phyloP scores from a whole-genome alignment of 1,139 yeast species.

The Pichia norvegensis region DNA sequence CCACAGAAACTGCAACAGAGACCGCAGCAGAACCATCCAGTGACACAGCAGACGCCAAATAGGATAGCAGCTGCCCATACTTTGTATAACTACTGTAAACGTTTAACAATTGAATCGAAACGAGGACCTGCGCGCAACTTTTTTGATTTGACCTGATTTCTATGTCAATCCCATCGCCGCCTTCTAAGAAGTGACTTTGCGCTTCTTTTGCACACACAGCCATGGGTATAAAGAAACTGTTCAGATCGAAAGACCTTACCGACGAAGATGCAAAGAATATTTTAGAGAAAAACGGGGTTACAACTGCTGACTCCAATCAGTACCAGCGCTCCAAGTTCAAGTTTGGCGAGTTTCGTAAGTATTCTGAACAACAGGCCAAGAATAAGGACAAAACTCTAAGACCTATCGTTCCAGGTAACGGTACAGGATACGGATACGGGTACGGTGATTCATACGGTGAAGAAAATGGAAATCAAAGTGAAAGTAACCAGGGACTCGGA shows the following conservation, averaged over 20 bases:
- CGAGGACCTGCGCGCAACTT: background rate
- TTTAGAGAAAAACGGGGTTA: conserved; percentile 46
- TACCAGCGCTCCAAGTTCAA: conserved; percentile 38
- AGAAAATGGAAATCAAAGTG: background rate
- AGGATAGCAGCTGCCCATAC: too few species aligned
- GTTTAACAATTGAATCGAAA: background rate
- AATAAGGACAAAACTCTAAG: conserved; percentile 13
- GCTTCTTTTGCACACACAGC: too few species aligned
- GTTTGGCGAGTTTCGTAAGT: conserved; percentile 59
- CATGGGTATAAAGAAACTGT: conserved; percentile 40
- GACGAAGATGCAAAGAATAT: conserved; percentile 48
- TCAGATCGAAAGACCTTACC: conserved; percentile 52
- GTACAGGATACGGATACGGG: conserved; percentile 10
- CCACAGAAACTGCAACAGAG: background rate
- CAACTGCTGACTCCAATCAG: conserved; percentile 34
- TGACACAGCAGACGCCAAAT: too few species aligned
- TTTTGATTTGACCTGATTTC: too few species aligned
- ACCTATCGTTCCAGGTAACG: conserved; percentile 23
- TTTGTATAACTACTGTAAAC: too few species aligned
- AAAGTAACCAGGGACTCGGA: conserved; percentile 9
- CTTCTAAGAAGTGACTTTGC: too few species aligned
- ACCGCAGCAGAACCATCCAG: conserved; percentile 1
- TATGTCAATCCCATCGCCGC: too few species aligned
- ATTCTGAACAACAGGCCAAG: conserved; percentile 41
- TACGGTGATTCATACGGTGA: background rate